These are phyloP conservation scores for Candida patagonica DNA, from an alignment of 805 yeast genomes.

Conservation along the genomic window DNA sequence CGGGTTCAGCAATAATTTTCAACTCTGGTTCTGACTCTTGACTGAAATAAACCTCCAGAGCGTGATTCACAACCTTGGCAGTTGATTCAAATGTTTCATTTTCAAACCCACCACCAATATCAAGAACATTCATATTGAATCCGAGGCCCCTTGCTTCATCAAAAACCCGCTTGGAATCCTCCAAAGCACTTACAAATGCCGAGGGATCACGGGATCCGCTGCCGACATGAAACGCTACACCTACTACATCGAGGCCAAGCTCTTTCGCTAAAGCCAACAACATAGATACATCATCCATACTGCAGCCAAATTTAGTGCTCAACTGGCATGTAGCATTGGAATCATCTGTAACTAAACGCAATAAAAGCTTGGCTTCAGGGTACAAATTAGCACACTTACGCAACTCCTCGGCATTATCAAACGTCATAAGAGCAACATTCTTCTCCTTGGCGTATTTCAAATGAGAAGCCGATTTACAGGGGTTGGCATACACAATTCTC, in stretches of 20 bases:
- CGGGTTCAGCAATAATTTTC: conserved; percentile 81
- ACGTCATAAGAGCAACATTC: conserved; percentile 66
- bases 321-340: conserved; percentile 76
- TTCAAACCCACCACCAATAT: conserved; percentile 90
- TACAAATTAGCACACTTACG: conserved; percentile 58
- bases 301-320: conserved; percentile 84
- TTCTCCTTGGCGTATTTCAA: conserved; percentile 55
- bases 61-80: conserved; percentile 44
- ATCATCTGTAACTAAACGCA: conserved; percentile 87
- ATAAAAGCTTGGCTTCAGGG: conserved; percentile 59
- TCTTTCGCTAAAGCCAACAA: conserved; percentile 55
- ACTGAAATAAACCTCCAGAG: conserved; percentile 48
- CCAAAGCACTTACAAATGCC: conserved; percentile 60
- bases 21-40: conserved; percentile 31
- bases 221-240: conserved; percentile 94
- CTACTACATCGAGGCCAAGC: conserved; percentile 56
- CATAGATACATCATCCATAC: conserved; percentile 40
- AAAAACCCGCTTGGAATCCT: conserved; percentile 62
- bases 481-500: conserved; percentile 82
- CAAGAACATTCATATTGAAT: conserved; percentile 46
- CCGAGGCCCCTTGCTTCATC: conserved; percentile 44
- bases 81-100: conserved; percentile 49
- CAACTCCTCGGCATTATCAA: conserved; percentile 82
- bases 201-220: conserved; percentile 76
- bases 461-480: conserved; percentile 83